phyloP scores from a whole-genome alignment of 768 basidiomycete genomes.

The Wakefieldia striispora region DNA sequence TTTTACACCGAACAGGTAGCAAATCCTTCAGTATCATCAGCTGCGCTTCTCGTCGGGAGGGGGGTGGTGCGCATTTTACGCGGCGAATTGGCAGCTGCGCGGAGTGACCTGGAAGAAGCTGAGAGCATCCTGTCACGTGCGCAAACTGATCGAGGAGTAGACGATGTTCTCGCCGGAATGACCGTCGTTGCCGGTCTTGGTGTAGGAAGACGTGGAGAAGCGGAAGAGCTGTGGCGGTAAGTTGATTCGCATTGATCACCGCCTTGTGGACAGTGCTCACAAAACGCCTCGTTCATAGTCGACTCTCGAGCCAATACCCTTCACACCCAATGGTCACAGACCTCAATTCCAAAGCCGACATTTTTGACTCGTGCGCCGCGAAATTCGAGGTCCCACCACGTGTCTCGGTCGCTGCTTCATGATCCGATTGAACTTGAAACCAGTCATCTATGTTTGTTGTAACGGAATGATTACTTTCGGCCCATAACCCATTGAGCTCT shows the following conservation, averaged over 20 bases:
- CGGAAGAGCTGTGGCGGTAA: slow-evolving; percentile 69
- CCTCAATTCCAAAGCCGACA: slow-evolving; percentile 52
- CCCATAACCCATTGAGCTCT: no score
- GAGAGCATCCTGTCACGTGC: slow-evolving; percentile 43
- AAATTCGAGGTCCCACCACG: slow-evolving; percentile 61
- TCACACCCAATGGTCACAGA: slow-evolving; percentile 69
- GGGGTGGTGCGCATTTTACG: slow-evolving; percentile 77
- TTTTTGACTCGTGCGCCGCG: slow-evolving; percentile 63
- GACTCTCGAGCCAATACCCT: slow-evolving; percentile 51
- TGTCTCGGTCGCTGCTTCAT: slow-evolving; percentile 28
- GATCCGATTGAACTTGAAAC: neutral
- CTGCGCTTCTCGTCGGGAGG: slow-evolving; percentile 74
- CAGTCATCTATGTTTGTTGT: neutral
- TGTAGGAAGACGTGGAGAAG: slow-evolving; percentile 54
- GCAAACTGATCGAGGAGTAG: slow-evolving; percentile 39
- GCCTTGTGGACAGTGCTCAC: neutral
- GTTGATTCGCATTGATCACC: slow-evolving; percentile 25
- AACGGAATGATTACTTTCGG: neutral
- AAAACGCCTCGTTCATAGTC: slow-evolving; percentile 28
- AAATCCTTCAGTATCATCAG: slow-evolving; percentile 73
- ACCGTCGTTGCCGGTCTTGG: slow-evolving; percentile 63
- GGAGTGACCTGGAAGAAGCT: slow-evolving; percentile 78
- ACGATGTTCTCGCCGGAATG: slow-evolving; percentile 66
- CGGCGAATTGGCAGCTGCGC: slow-evolving; percentile 72
- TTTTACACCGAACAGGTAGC: slow-evolving; percentile 85